phyloP scores from a whole-genome alignment of 192 early-diverging fungal species.

The Coemansia sp. region DNA sequence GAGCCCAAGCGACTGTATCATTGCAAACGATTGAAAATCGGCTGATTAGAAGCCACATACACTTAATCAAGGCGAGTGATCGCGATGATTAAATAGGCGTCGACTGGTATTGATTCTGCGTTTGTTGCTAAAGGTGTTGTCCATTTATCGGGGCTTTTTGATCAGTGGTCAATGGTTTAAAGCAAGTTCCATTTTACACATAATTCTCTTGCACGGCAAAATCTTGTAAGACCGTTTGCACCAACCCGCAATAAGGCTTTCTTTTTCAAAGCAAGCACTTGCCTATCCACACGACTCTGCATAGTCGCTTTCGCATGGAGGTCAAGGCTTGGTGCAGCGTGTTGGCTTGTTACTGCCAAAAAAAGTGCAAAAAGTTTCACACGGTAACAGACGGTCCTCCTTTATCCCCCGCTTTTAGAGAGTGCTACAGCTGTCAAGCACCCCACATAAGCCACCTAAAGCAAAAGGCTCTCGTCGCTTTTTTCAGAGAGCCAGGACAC shows the following conservation, averaged over 20 bases:
- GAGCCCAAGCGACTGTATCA: not conserved
- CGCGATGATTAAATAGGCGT: not conserved
- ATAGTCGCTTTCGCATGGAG: not conserved
- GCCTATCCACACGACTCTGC: not conserved
- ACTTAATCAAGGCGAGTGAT: not conserved
- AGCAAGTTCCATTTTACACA: too few species aligned
- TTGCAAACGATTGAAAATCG: not conserved
- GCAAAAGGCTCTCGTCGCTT: not conserved
- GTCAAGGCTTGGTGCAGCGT: not conserved
- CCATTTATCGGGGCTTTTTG: not conserved
- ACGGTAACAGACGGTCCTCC: not conserved
- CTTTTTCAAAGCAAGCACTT: not conserved
- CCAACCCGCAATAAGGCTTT: not conserved
- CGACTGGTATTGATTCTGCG: not conserved
- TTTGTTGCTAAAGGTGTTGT: not conserved
- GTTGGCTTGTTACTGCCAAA: not conserved
- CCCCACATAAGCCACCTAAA: not conserved
- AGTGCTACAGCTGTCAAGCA: not conserved
- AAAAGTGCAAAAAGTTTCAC: not conserved
- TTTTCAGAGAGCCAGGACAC: not conserved
- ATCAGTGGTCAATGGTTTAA: too few species aligned
- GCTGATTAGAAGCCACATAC: not conserved
- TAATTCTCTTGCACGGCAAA: not conserved
- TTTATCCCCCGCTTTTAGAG: not conserved
- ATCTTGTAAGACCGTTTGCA: not conserved